Evolutionary conservation across 139 green algal genomes (phyloP).

Genomic region (Pleodorina starrii): DNA sequence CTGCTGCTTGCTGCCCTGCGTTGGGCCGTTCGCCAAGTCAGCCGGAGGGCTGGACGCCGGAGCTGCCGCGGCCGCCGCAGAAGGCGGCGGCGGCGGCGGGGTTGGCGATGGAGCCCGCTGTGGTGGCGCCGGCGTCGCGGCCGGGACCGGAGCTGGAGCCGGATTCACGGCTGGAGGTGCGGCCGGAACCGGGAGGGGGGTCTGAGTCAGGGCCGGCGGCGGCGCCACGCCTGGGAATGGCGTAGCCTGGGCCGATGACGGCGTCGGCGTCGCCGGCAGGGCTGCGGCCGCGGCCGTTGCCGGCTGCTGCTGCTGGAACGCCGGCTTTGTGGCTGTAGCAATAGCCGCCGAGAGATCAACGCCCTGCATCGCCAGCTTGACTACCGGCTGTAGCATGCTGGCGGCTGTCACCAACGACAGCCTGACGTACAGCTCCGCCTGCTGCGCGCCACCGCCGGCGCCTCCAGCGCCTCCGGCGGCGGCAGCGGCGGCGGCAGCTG

Average conservation of each 20-base stretch:
- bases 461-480: background rate
- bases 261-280: background rate
- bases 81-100: background rate
- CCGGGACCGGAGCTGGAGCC: background rate
- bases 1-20: too few species aligned
- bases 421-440: constrained; percentile 39
- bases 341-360: constrained; percentile 20
- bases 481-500: background rate
- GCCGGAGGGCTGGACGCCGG: too few species aligned
- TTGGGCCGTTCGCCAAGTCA: too few species aligned
- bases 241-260: background rate
- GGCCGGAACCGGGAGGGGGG: background rate
- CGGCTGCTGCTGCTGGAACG: background rate
- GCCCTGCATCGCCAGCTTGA: constrained; percentile 23
- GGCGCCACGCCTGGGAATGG: background rate
- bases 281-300: background rate
- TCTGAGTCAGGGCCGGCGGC: background rate
- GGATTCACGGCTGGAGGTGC: background rate
- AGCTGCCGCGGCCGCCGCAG: background rate
- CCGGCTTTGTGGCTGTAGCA: constrained; percentile 28
- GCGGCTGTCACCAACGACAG: constrained; percentile 34
- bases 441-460: background rate
- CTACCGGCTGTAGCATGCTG: constrained; percentile 20
- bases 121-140: background rate
- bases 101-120: background rate